Evolutionary conservation across 306 rosid species (phyloP).

Genomic region (Benincasa hispida): DNA sequence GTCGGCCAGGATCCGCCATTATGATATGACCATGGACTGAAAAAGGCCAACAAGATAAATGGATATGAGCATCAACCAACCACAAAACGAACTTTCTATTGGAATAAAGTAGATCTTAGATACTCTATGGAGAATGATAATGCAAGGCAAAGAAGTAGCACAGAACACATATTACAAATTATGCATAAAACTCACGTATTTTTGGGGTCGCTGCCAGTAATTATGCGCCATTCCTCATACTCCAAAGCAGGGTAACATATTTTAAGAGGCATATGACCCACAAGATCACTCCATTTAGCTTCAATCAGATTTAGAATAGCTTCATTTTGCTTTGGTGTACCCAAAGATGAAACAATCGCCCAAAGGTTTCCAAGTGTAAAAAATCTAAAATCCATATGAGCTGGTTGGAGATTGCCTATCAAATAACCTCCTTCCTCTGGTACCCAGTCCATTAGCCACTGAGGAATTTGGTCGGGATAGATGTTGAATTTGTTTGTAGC

Average conservation of each 20-base stretch:
- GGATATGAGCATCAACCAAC: constrained; percentile 10
- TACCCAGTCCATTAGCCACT: constrained; percentile 92
- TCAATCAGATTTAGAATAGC: constrained; percentile 64
- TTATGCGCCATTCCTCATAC: constrained; percentile 81
- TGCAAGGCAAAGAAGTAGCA: background rate
- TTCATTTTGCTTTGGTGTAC: constrained; percentile 79
- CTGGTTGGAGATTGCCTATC: constrained; percentile 90
- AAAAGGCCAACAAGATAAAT: constrained; percentile 8
- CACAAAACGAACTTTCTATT: background rate
- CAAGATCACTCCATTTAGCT: constrained; percentile 81
- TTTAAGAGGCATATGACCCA: constrained; percentile 84
- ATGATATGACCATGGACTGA: constrained; percentile 98
- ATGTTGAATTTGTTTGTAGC: constrained; percentile 93
- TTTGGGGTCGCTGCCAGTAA: constrained; percentile 92
- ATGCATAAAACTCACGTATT: constrained; percentile 50
- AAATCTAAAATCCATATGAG: constrained; percentile 98
- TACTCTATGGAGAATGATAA: constrained; percentile 3
- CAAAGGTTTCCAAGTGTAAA: constrained; percentile 94
- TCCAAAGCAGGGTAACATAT: constrained; percentile 91
- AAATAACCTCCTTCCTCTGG: constrained; percentile 88
- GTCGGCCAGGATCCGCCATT: constrained; percentile 99
- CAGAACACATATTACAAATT: background rate
- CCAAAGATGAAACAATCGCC: constrained; percentile 79
- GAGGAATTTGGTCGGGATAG: constrained; percentile 93
- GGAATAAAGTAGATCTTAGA: background rate